Evolutionary conservation across 192 early-diverging fungal genomes (phyloP), one percentile per base, ranked within the genome.

Genomic region (Linderina pennispora): DNA sequence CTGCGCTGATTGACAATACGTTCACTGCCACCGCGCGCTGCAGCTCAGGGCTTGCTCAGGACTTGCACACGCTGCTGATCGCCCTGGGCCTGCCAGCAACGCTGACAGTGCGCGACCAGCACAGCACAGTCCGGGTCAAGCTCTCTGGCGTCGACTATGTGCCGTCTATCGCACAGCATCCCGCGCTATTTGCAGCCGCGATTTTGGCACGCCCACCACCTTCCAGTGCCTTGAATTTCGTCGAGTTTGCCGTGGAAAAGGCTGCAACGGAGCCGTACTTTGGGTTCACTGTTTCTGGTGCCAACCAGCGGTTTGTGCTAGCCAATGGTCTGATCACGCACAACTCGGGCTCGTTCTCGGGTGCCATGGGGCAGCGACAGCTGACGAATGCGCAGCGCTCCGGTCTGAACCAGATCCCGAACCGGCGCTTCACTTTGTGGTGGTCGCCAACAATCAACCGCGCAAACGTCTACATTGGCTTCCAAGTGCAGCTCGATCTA

Each of bases 371-470:
- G 57, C 96, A 90, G 76, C 95, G 95, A 65, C 95, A 99, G 70
- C 71, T 99, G 38, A 99, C 96, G 43, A 99, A 99, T 43, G 96
- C 96, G 8, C 96, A 99, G 68, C 80, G 96, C 24, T 88, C 85
- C 15, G 96, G 96, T 81, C 78, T 99, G 48, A 99, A 96, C 61
- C 96, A 99, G 75, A 99, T 99, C 76, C 96, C 96, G 40, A 99
- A 99, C 77, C 90, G 96, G 79, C 90, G 96, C 35, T 99, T 99
- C 65, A 95, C 92, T 5, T 80, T 99, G 42, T 99, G 96, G 96
- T 99, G 96, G 96, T 91, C 88, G 26, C 92, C 92, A 3, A 99
- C 96, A 5, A 95, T 99, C 62, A 99, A 99, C 64, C 83, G 92
- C 50, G 87, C 90, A 23, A 96, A 99, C 65, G 96, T 99, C 15